Evolutionary conservation across 306 rosid species (phyloP), one percentile per base, ranked within the genome.

Genomic region (Begonia masoniana): DNA sequence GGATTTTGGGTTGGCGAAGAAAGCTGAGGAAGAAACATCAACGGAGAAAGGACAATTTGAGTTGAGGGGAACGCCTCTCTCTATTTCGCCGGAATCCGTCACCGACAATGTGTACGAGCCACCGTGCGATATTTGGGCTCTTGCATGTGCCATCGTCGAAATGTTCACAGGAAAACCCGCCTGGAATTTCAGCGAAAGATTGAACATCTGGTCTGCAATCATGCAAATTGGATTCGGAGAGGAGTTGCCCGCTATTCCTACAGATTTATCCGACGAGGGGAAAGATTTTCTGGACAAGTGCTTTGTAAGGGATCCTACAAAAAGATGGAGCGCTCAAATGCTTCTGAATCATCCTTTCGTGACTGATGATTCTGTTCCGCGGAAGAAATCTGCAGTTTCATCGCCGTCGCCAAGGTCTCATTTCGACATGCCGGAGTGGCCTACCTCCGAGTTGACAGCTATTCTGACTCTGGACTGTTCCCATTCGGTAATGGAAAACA

Each of bases 1-100:
- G 0, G 95, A 88, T 51, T 88, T 88, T 17, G 97, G 97, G n/a
- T 78, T 88, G 0, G 82, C 95, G 0, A 89, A 78, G 17, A 48
- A 42, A 58, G 56, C 73, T 50, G 58, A 41, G 68, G 36, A 55
- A 26, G 12, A 11, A 61, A 52, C 10, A 64, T 13, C 52, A 47
- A 54, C 35, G 52, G 43, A 57, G 52, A 51, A n/a, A 57, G 15
- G 43, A 15, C 9, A 9, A 14, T 56, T 43, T 10, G 77, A 80
- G 41, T 49, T 62, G 47, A 74, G 85, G 45, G 97, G 97, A 6
- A 89, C 97, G 15, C 97, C 97, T 0, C 12, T 80, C 47, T 78
- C 65, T 15, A 78, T 85, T 85, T 68, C 97, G 11, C 95, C 94
- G 43, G 95, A 89, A 58, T 69, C 77, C 0, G 94, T 89, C 4